Evolutionary conservation across 306 rosid genomes (phyloP), one percentile per base, ranked within the genome.

Genomic region (Cucumis hystrix): DNA sequence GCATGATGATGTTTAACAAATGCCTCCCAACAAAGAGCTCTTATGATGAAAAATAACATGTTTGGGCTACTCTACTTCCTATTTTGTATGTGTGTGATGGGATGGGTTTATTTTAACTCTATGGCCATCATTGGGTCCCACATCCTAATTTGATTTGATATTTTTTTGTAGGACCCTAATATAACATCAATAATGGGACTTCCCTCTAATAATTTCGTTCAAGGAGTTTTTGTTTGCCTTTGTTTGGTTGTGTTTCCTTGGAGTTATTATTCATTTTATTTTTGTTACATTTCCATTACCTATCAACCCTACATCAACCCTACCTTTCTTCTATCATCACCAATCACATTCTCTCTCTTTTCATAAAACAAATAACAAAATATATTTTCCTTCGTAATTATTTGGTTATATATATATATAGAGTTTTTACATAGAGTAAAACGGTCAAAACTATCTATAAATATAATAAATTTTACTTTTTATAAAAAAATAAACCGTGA

Each of bases 241-340:
- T 51, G 45, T 72, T 72, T 72, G 76, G 76, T 28, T 72, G 25
- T 72, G 59, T n/a, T 72, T 72, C 61, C 61, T 51, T 72, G 76
- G 76, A 72, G 16, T 72, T 49, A 8, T 72, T 72, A 28, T 45
- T 51, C 4, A 72, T 51, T 49, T 72, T 20, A 43, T 47, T 70
- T 43, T 70, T 70, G 40, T 70, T 70, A 69, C 40, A 15, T 70
- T 47, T 70, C 57, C 47, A 45, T 70, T 43, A 9, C 23, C 15
- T 45, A 45, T 69, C 76, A 47, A 71, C 60, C 76, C 60, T 28
- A 51, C 43, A 23, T 25, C 57, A 71, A 72, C 60, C 43, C 75
- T 70, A 70, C 11, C 15, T 70, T 43, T 43, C 18, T 68, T 68
- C 55, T n/a, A 68, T 21, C 55, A 68, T 20, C 18, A n/a, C 45